A percentile compares a stretch with the other conserved stretches of the same genome.
Conservation (phyloP, 2,329 filamentous ascomycete species). For the Geosmithia putterillii region DNA sequence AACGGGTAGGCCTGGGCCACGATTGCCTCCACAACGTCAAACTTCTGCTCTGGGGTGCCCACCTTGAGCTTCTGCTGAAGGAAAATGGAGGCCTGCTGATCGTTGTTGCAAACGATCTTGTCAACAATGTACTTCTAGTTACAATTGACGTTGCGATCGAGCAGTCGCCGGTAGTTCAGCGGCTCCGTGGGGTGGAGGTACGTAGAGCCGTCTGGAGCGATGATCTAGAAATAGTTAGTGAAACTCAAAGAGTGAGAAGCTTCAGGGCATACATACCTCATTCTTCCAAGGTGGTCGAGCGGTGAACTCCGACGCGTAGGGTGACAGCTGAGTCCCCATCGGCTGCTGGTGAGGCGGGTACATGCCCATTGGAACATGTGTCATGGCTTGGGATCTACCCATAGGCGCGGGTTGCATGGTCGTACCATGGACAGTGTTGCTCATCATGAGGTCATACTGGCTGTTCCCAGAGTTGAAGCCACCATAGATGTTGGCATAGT, state of each 20-base stretch:
- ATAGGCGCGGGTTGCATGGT: slow-evolving; percentile 19
- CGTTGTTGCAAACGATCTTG: slow-evolving; percentile 98
- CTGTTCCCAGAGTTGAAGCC: slow-evolving; percentile 16
- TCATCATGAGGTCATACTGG: slow-evolving; percentile 1
- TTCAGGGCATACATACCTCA: slow-evolving; percentile 27
- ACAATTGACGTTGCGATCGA: slow-evolving; percentile 92
- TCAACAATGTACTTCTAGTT: slow-evolving; percentile 99
- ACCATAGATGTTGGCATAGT: slow-evolving; percentile 20
- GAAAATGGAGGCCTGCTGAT: slow-evolving; percentile 98
- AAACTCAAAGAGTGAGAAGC: not conserved
- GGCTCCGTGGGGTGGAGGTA: slow-evolving; percentile 83
- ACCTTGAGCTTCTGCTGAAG: slow-evolving; percentile 98
- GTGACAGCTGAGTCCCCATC: slow-evolving; percentile 55
- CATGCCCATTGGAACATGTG: slow-evolving; percentile 26
- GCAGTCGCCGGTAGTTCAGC: slow-evolving; percentile 86
- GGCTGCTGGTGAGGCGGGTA: slow-evolving; percentile 40
- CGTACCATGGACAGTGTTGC: slow-evolving; percentile 19
- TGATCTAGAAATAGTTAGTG: slow-evolving; percentile 22
- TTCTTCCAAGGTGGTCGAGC: slow-evolving; percentile 42
- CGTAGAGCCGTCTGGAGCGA: slow-evolving; percentile 50
- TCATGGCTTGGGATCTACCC: slow-evolving; percentile 19
- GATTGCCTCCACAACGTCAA: slow-evolving; percentile 92
- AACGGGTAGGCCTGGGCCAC: slow-evolving; percentile 87
- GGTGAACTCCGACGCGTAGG: slow-evolving; percentile 64
- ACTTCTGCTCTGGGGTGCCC: slow-evolving; percentile 88